Base-by-base conservation (phyloP, 2,329 filamentous ascomycete genomes). In the Pestalotiopsis sp. region DNA sequence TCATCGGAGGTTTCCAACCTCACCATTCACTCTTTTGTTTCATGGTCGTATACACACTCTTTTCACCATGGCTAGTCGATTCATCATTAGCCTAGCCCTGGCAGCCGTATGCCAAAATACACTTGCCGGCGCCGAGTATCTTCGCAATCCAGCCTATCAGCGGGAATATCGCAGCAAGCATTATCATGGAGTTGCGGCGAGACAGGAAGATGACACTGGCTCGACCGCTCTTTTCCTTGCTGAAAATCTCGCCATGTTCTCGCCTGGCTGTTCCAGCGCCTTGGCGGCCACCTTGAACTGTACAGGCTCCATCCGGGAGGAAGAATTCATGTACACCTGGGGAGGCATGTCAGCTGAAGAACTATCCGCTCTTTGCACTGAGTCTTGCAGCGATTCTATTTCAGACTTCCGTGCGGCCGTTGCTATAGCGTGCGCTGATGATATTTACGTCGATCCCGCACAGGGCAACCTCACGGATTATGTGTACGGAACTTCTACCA, bases 341-440 rank as follows among this genome's bases (percentile, higher is more conserved):
- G 45, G 45, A 20, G 45, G 45, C 13, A 61, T 73, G 9, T 5
- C 31, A 9, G 71, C 72, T 41, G 72, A 73, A 20, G 38, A 68
- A n/a, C 68, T 72, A 1, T 9, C 14, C 1, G 59, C 68, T 31
- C 66, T 25, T 25, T 73, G 70, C 20, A n/a, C n/a, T 3, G 62
- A 52, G 14, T 52, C 45, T 20, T 52, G 45, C 13, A 52, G 45
- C 14, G 45, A 52, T 20, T 52, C 45, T 2, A 52, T 52, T 52
- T 17, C 20, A 52, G 45, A 52, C 1, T 20, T 17, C 20, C 45
- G 45, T 52, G 45, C 45, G 6, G 20, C 14, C 20, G 45, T 52
- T 17, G 13, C 13, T 20, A 17, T 4, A 20, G 45, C 14, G 20
- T 52, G 45, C 9, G 45, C 13, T 17, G 45, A 52, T 9, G 45